Evolutionary conservation across 1,284 basidiomycete genomes (phyloP), one percentile per base, ranked within the genome.

Genomic region (Puccinia novopanici): DNA sequence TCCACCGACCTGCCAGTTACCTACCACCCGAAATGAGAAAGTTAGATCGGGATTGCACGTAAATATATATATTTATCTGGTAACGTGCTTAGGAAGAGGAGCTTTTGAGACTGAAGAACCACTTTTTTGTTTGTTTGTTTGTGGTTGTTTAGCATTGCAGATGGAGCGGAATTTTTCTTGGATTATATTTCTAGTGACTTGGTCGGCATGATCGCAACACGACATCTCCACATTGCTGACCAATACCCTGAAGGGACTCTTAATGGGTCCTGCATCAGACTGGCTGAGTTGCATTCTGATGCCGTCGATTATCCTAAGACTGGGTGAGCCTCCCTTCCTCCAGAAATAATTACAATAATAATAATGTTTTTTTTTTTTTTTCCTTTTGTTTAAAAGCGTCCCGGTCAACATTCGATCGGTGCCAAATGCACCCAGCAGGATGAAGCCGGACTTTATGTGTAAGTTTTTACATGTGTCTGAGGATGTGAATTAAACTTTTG

Each of bases 221-320:
- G 90, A 68, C 90, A 93, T 82, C 87, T 94, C 19, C 88, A 90
- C 54, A 90, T 92, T 50, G 90, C 91, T 0, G 93, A 94, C 84
- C 89, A 90, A 83, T 89, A 88, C 55, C 82, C 82, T 0, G 52
- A 87, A 42, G 89, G 89, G 15, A 90, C 91, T 50, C n/a, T n/a
- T n/a, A n/a, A n/a, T n/a, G n/a, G n/a, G n/a, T n/a, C n/a, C n/a
- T n/a, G n/a, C n/a, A n/a, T 91, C 17, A 87, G 82, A 75, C 87
- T 94, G 19, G 89, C 92, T 0, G 86, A 88, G 63, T 86, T 92
- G 30, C 92, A 92, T 84, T 89, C 86, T 84, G 85, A 88, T 89
- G 92, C 83, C n/a, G 91, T 91, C 72, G 84, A 82, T 84, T 80
- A 80, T 80, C 70, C 78, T 8, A 80, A 80, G 50, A 80, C 78